Conservation (phyloP, 768 basidiomycete species). For the Termitomyces sp. region DNA sequence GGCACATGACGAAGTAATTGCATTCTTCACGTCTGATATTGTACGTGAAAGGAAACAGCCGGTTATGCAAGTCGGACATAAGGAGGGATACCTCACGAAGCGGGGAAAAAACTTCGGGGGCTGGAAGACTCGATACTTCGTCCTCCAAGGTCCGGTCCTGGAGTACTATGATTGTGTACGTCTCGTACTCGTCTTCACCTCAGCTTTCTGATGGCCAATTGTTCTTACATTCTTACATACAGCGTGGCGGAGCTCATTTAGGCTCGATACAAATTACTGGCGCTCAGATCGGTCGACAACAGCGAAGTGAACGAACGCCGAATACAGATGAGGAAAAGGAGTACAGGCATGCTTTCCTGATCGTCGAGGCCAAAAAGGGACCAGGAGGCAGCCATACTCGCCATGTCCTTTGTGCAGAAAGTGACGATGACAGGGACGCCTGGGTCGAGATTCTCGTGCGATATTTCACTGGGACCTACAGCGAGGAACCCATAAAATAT, state of each 20-base stretch:
- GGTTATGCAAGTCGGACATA: slow-evolving; percentile 77
- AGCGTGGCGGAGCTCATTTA: slow-evolving; percentile 87
- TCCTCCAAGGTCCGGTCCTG: slow-evolving; percentile 82
- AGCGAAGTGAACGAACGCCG: slow-evolving; percentile 49
- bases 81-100: slow-evolving; percentile 95
- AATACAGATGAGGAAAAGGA: slow-evolving; percentile 81
- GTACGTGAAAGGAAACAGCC: slow-evolving; percentile 72
- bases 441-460: slow-evolving; percentile 95
- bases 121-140: slow-evolving; percentile 95
- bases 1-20: slow-evolving; percentile 84
- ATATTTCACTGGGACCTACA: slow-evolving; percentile 79
- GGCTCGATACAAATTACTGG: slow-evolving; percentile 89
- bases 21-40: slow-evolving; percentile 89
- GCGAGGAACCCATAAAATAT: slow-evolving; percentile 54
- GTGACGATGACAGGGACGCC: slow-evolving; percentile 85
- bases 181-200: slow-evolving; percentile 16
- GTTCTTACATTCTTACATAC: slow-evolving; percentile 21
- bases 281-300: slow-evolving; percentile 95
- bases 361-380: slow-evolving; percentile 82
- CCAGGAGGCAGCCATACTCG: slow-evolving; percentile 66
- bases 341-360: slow-evolving; percentile 95
- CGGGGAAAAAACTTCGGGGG: slow-evolving; percentile 97
- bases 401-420: slow-evolving; percentile 96
- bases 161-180: slow-evolving; percentile 96
- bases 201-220: slow-evolving; percentile 8